Evolutionary conservation across 495 filamentous ascomycete genomes (phyloP).

Genomic region (Penicillium daleae): DNA sequence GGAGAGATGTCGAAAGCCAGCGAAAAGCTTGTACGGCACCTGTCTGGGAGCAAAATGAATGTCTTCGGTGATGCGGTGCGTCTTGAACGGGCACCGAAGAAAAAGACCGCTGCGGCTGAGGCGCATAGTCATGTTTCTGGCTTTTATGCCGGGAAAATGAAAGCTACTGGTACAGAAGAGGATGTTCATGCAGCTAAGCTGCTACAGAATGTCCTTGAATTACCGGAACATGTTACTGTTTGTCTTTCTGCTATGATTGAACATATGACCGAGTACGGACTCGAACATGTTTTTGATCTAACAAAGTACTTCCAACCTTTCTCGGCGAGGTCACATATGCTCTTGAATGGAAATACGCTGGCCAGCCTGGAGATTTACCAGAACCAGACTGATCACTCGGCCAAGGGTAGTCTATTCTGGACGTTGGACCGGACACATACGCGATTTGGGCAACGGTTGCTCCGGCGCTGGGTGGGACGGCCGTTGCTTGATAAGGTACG

Average conservation of each 20-base stretch:
- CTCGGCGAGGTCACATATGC: constrained; percentile 91
- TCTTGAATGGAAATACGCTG: constrained; percentile 93
- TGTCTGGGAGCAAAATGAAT: constrained; percentile 86
- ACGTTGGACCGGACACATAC: constrained; percentile 91
- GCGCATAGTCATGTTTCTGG: constrained; percentile 86
- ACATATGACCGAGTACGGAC: constrained; percentile 88
- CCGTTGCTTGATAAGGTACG: constrained; percentile 79
- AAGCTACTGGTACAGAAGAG: constrained; percentile 53
- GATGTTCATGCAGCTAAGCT: constrained; percentile 59
- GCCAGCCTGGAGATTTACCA: constrained; percentile 95
- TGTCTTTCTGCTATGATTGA: constrained; percentile 97
- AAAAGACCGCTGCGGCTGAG: constrained; percentile 82
- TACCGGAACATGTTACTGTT: constrained; percentile 84
- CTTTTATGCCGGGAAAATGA: constrained; percentile 92
- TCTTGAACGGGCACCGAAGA: constrained; percentile 73
- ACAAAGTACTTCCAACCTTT: constrained; percentile 99
- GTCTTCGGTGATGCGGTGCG: constrained; percentile 91
- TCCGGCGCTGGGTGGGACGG: constrained; percentile 94
- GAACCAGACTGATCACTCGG: constrained; percentile 85
- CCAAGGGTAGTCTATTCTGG: constrained; percentile 94
- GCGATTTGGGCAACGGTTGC: constrained; percentile 81
- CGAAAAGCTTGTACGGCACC: constrained; percentile 88
- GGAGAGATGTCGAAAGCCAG: constrained; percentile 91
- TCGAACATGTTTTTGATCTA: constrained; percentile 95
- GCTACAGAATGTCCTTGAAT: constrained; percentile 81